phyloP scores from a whole-genome alignment of 179 eudicot species.

The Dionaea muscipula region DNA sequence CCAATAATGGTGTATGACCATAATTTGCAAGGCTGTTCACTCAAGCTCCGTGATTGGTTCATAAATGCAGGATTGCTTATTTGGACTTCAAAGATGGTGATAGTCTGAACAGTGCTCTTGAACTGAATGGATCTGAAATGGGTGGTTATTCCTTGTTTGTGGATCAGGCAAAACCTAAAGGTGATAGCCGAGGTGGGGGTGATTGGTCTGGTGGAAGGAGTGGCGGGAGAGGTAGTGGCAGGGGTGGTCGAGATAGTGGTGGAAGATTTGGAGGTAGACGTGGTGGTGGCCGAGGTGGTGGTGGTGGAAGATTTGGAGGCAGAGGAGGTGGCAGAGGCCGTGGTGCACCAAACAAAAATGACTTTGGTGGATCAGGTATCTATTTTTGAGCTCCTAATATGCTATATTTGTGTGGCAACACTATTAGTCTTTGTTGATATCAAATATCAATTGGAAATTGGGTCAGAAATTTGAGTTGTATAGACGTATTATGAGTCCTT shows the following conservation, averaged over 20 bases:
- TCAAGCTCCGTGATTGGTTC: background rate
- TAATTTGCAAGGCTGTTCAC: background rate
- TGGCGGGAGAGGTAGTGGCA: constrained; percentile 6
- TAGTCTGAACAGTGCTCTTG: constrained; percentile 6
- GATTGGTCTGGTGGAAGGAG: constrained; percentile 12
- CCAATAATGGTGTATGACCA: too few species aligned
- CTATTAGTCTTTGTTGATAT: too few species aligned
- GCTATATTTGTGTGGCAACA: background rate
- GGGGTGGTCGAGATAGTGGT: constrained; percentile 17
- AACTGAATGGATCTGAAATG: constrained; percentile 10
- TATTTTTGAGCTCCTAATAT: background rate
- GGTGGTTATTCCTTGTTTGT: constrained; percentile 5
- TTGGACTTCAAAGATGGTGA: constrained; percentile 6
- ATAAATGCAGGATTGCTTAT: constrained; percentile 10
- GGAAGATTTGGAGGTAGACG: constrained; percentile 12
- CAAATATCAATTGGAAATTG: too few species aligned
- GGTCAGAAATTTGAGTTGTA: too few species aligned
- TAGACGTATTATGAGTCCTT: too few species aligned
- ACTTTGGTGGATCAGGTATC: constrained; percentile 9
- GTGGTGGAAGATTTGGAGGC: too few species aligned
- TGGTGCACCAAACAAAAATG: constrained; percentile 14
- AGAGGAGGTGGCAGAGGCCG: constrained; percentile 20
- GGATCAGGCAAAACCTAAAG: constrained; percentile 13
- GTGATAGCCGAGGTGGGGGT: constrained; percentile 12
- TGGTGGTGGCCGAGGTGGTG: constrained; percentile 11